Conservation (phyloP, 139 green algal genomes). For the Ettlia oleoabundans region DNA sequence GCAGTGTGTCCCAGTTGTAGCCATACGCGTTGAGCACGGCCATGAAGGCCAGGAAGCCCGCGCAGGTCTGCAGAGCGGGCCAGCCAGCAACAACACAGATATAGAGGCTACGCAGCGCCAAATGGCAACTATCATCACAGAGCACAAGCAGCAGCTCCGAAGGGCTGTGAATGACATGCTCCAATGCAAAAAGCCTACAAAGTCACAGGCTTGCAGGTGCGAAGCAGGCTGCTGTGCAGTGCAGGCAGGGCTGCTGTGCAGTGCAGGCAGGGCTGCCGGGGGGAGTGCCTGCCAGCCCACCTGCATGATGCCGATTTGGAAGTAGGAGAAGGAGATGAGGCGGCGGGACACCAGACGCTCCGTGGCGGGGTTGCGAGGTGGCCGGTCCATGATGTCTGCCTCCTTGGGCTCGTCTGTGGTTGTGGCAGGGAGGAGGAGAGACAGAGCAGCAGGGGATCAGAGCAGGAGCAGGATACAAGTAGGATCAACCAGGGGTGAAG, state of each 20-base stretch:
- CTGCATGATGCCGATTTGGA: conserved; percentile 82
- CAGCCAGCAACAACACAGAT: no score
- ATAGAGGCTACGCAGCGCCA: no score
- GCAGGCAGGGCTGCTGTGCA: no score
- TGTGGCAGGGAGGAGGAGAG: not conserved
- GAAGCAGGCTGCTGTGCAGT: no score
- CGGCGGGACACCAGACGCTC: conserved; percentile 70
- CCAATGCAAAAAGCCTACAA: no score
- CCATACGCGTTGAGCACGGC: conserved; percentile 83
- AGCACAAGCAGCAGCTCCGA: no score
- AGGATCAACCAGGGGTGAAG: no score
- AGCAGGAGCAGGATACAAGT: not conserved
- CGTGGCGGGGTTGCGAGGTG: conserved; percentile 64
- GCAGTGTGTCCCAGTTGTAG: conserved; percentile 68
- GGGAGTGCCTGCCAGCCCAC: not conserved
- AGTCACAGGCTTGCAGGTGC: no score
- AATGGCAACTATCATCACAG: no score
- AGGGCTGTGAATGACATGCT: no score
- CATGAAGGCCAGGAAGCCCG: conserved; percentile 82
- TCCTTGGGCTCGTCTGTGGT: conserved; percentile 71
- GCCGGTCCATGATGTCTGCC: conserved; percentile 80
- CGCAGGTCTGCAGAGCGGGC: no score
- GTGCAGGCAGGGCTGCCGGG: not conserved
- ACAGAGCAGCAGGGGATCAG: not conserved
- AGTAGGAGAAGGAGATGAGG: conserved; percentile 81